These are phyloP conservation scores for Trypethelium eluteriae DNA, from an alignment of 495 filamentous ascomycete genomes.

Conservation along the genomic window DNA sequence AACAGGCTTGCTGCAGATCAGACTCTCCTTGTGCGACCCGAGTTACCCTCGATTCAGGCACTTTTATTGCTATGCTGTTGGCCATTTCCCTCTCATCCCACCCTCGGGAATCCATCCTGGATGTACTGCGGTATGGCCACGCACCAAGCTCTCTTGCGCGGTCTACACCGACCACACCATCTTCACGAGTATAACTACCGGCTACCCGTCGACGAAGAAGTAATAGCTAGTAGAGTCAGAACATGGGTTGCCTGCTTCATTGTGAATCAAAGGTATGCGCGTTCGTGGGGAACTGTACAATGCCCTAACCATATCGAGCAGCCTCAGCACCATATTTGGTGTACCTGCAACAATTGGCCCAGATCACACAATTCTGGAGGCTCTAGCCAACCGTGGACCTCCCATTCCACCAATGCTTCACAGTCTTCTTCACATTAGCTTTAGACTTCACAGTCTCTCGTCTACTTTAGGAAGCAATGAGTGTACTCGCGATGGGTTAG, in stretches of 20 bases:
- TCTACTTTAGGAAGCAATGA: neutral
- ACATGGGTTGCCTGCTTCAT: conserved; percentile 3
- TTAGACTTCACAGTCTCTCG: neutral
- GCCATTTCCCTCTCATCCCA: neutral
- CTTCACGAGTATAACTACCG: neutral
- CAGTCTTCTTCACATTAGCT: neutral
- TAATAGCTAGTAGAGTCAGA: neutral
- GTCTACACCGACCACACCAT: neutral
- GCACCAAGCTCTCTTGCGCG: conserved; percentile 5
- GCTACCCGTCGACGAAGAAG: neutral
- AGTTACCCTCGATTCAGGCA: neutral
- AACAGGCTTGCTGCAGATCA: neutral
- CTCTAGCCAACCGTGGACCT: neutral
- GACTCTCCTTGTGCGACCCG: neutral
- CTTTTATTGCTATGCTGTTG: neutral
- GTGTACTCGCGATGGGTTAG: neutral
- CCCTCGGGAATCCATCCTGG: neutral
- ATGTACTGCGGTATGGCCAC: conserved; percentile 2
- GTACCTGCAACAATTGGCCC: neutral
- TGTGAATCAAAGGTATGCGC: neutral
- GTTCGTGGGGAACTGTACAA: neutral
- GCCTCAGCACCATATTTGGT: neutral
- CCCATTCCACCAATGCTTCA: neutral
- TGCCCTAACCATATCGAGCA: neutral
- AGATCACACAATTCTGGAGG: neutral